Base-by-base conservation (phyloP, 768 basidiomycete species). In the Panus rudis region DNA sequence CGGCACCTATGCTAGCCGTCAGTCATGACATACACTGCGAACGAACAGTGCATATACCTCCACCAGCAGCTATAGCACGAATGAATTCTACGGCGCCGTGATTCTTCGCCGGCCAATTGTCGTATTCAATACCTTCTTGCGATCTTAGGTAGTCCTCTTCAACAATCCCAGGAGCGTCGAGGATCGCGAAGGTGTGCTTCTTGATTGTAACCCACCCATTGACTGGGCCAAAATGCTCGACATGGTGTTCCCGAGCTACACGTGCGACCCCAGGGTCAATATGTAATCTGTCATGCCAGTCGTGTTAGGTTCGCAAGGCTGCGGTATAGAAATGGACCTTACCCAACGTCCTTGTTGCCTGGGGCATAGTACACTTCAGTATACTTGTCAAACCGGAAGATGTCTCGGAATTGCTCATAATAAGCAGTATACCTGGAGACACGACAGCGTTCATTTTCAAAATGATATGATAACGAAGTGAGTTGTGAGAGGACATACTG, bases 341-440 rank as follows among this genome's bases (percentile, higher is more conserved):
- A 86, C 78, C 85, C 87, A 24, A 84, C 71, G 54, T 97, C 93
- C 57, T 92, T 90, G 57, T 96, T 97, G 6, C 93, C 93, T 3
- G 91, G 85, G 24, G 92, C 72, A 56, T 78, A 84, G 60, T 80
- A 84, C 46, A 71, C 65, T 0, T 81, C 79, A 6, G 76, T 67
- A 20, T 56, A 49, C 7, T 58, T 50, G 11, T 68, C 52, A 6
- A 72, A 60, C 19, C 66, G 63, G 64, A 93, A 92, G 20, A 90
- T 86, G 30, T 64, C 63, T 45, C 68, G 71, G 65, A 90, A 96
- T 37, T 79, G 73, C 19, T 55, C 55, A 45, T 70, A 76, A 55
- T 90, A 90, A 7, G 59, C 47, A 42, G 80, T 73, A 54, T 92
- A 92, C 60, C 92, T 94, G 61, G 4, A 43, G 16, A 16, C 24